Percentiles rank a stretch among this genome's conserved stretches.
Conservation (phyloP, 495 filamentous ascomycete species). For the Filosporella fistucella region DNA sequence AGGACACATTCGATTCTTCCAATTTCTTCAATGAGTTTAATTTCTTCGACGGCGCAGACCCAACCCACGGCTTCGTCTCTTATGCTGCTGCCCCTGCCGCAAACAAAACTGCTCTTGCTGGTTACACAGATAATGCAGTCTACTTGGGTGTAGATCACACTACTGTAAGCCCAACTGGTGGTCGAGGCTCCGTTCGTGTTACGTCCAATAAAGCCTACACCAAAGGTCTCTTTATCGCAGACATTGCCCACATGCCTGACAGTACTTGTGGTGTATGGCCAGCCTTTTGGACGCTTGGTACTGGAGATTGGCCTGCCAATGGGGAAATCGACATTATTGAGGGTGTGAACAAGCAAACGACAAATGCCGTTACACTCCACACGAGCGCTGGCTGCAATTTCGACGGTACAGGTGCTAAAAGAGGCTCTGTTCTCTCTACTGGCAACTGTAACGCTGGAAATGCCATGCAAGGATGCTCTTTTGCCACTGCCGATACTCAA, state of each 20-base stretch:
- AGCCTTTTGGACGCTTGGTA: slow-evolving; percentile 66
- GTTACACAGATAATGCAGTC: slow-evolving; percentile 41
- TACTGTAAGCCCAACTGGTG: slow-evolving; percentile 37
- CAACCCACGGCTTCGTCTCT: slow-evolving; percentile 66
- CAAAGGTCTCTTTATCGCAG: slow-evolving; percentile 66
- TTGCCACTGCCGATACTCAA: slow-evolving; percentile 37
- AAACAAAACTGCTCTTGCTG: slow-evolving; percentile 49
- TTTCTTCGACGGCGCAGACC: slow-evolving; percentile 52
- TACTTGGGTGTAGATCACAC: slow-evolving; percentile 52
- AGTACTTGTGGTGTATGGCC: slow-evolving; percentile 62
- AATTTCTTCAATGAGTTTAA: slow-evolving; percentile 56
- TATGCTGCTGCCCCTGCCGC: slow-evolving; percentile 57
- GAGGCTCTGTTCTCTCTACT: slow-evolving; percentile 38
- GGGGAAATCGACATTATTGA: slow-evolving; percentile 95
- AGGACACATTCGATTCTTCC: slow-evolving; percentile 37
- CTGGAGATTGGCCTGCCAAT: slow-evolving; percentile 60
- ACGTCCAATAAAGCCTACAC: slow-evolving; percentile 63
- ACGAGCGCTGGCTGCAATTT: slow-evolving; percentile 62
- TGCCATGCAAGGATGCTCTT: slow-evolving; percentile 44
- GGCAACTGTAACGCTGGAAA: slow-evolving; percentile 52
- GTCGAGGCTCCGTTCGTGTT: slow-evolving; percentile 67
- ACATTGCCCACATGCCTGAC: slow-evolving; percentile 73
- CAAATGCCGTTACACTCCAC: slow-evolving; percentile 73
- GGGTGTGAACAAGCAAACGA: slow-evolving; percentile 64
- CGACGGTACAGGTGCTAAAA: slow-evolving; percentile 38